Conservation (phyloP, 345 rosid genomes). For the Populus nigra region DNA sequence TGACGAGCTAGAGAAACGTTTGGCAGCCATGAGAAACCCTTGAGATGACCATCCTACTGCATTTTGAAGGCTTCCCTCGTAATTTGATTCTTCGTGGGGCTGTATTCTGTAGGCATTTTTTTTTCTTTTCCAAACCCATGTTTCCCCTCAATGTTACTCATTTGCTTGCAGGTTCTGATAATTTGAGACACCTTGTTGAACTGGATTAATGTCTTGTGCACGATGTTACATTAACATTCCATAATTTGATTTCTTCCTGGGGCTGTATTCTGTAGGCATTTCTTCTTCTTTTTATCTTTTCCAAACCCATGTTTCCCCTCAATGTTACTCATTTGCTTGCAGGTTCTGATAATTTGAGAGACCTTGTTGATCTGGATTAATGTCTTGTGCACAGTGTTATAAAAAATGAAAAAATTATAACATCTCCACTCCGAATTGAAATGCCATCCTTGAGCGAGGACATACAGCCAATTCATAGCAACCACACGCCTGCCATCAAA, state of each 20-base stretch:
- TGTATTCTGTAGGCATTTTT: conserved; percentile 14
- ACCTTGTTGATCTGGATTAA: neutral
- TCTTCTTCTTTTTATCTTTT: neutral
- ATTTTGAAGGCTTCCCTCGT: neutral
- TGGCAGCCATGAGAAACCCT: conserved; percentile 80
- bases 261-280: conserved; percentile 14
- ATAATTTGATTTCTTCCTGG: neutral
- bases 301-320: neutral
- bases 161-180: neutral
- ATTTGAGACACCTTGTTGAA: neutral
- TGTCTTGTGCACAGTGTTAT: neutral
- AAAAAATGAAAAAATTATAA: too few species aligned
- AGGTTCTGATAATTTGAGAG: neutral
- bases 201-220: neutral
- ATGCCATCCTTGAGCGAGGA: too few species aligned
- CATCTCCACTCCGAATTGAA: too few species aligned
- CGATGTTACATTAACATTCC: neutral
- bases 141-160: neutral
- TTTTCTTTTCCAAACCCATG: neutral
- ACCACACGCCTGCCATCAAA: too few species aligned
- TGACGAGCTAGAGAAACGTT: conserved; percentile 80
- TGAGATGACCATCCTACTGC: conserved; percentile 14
- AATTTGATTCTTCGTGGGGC: neutral
- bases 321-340: neutral
- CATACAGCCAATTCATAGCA: too few species aligned